Evolutionary conservation across 2,329 filamentous ascomycete genomes (phyloP).

Genomic region (Neofusicoccum sp.): DNA sequence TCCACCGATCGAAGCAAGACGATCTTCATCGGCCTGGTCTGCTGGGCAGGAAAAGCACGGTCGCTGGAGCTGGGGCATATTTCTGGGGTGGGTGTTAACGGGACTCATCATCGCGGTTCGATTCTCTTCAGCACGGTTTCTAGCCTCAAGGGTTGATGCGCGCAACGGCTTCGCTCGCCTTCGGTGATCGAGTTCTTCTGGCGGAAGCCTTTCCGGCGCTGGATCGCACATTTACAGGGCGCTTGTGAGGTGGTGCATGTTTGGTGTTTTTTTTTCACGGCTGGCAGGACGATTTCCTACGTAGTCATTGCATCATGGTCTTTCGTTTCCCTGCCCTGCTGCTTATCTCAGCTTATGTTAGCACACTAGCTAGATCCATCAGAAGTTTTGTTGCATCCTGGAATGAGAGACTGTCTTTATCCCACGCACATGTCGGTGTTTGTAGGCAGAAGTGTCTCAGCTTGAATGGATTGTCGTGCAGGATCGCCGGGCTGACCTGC

Average conservation of each 20-base stretch:
- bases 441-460: not conserved
- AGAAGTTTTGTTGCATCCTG: constrained; percentile 11
- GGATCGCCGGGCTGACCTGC: constrained; percentile 18
- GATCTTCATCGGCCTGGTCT: constrained; percentile 20
- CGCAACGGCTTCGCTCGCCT: not conserved
- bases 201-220: constrained; percentile 14
- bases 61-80: constrained; percentile 18
- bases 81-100: constrained; percentile 14
- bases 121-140: constrained; percentile 8
- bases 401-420: constrained; percentile 12
- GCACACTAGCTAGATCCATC: constrained; percentile 15
- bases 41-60: constrained; percentile 21
- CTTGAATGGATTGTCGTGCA: constrained; percentile 7
- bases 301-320: constrained; percentile 20
- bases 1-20: constrained; percentile 13
- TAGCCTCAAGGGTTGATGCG: not conserved
- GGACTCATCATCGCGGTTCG: constrained; percentile 12
- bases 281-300: constrained; percentile 3
- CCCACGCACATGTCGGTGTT: not conserved
- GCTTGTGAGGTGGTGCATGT: constrained; percentile 15
- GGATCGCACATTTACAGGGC: constrained; percentile 21
- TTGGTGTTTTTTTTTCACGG: constrained; percentile 10
- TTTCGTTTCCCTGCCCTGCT: constrained; percentile 4
- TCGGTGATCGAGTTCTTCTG: not conserved
- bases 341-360: not conserved